These are phyloP conservation scores for Plasmodium relictum DNA, from an alignment of 169 alveolate genomes.

Conservation along the genomic window DNA sequence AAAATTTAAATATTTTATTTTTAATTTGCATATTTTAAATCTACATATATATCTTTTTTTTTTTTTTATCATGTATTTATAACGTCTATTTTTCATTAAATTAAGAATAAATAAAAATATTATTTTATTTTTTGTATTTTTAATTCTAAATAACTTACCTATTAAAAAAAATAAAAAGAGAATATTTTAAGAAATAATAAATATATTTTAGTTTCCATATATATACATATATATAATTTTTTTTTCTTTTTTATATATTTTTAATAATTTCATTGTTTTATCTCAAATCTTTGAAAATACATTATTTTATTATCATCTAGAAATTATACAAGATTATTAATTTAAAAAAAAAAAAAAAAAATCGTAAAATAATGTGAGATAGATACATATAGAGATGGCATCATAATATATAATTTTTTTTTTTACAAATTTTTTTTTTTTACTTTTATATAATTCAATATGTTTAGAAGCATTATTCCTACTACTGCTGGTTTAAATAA, in stretches of 20 bases:
- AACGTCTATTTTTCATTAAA: neutral
- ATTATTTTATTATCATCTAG: too few species aligned
- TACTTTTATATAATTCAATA: neutral
- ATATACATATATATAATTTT: neutral
- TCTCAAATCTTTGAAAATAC: neutral
- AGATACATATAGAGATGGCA: too few species aligned
- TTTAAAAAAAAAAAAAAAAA: too few species aligned
- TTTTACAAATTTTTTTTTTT: constrained; percentile 5
- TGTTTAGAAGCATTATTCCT: constrained; percentile 74
- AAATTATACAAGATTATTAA: too few species aligned
- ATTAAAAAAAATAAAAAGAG: neutral
- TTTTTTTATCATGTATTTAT: neutral
- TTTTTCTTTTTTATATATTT: neutral
- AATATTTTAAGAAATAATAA: neutral
- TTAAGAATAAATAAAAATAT: neutral
- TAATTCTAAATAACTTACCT: neutral
- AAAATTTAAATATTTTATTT: neutral
- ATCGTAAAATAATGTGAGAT: too few species aligned
- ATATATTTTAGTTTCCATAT: neutral
- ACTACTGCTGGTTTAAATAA: constrained; percentile 67
- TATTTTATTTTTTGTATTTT: neutral
- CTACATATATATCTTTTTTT: neutral
- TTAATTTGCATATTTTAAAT: neutral
- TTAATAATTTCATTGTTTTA: neutral
- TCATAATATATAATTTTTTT: neutral